Conservation (phyloP, 2,329 filamentous ascomycete species). For the Cladophialophora psammophila region DNA sequence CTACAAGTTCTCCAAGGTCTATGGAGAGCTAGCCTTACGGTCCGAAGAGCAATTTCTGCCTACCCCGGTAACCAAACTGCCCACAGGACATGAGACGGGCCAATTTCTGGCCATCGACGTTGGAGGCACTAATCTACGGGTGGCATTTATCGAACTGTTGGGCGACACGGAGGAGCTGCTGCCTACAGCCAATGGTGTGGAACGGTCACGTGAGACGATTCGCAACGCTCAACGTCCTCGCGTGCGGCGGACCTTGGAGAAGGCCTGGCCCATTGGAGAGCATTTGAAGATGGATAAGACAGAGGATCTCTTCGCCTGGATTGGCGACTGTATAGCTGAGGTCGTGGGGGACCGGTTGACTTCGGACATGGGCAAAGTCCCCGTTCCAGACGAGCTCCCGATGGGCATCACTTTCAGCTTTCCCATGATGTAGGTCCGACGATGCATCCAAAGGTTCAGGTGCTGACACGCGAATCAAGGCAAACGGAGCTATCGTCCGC, state of each 20-base stretch:
- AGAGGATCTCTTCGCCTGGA: constrained; percentile 80
- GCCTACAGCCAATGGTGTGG: constrained; percentile 37
- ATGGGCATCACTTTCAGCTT: constrained; percentile 61
- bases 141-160: constrained; percentile 63
- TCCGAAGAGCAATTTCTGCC: constrained; percentile 58
- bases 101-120: constrained; percentile 65
- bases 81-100: constrained; percentile 61
- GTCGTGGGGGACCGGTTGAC: constrained; percentile 66
- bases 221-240: constrained; percentile 58
- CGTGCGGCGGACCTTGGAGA: constrained; percentile 69
- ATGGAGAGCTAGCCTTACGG: constrained; percentile 52
- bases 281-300: constrained; percentile 76
- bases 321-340: constrained; percentile 76
- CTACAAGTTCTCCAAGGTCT: constrained; percentile 55
- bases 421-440: constrained; percentile 54
- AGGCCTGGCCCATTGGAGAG: constrained; percentile 76
- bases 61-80: constrained; percentile 55
- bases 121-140: constrained; percentile 63
- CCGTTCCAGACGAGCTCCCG: constrained; percentile 54
- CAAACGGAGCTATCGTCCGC: constrained; percentile 63
- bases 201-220: constrained; percentile 53
- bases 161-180: constrained; percentile 50
- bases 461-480: constrained; percentile 43
- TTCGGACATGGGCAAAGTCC: constrained; percentile 47
- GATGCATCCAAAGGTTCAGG: neutral